A percentile compares a stretch with the other conserved stretches of the same genome.
These are phyloP conservation scores for Pittosporum tobira DNA, from an alignment of 129 eudicot species.

Conservation along the genomic window DNA sequence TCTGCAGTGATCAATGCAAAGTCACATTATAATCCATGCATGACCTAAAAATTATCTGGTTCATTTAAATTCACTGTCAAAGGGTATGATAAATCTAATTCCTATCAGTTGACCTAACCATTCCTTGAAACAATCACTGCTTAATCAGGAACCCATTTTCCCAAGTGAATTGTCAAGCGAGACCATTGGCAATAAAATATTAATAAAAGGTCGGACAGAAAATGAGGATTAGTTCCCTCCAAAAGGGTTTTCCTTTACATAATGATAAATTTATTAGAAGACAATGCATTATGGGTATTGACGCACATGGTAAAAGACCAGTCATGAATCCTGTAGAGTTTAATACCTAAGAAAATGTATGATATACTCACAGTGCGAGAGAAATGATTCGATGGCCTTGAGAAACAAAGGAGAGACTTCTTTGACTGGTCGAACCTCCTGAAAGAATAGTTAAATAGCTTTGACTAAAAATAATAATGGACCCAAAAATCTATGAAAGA, in stretches of 20 bases:
- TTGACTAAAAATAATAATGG: conserved; percentile 3
- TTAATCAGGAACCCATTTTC: not conserved
- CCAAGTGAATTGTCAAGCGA: not conserved
- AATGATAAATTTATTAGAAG: not conserved
- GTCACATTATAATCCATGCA: not conserved
- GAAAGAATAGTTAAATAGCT: conserved; percentile 2
- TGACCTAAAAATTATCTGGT: not conserved
- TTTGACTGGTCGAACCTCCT: conserved; percentile 93
- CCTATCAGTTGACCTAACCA: not conserved
- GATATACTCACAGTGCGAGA: conserved; percentile 68
- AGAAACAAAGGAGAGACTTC: conserved; percentile 71
- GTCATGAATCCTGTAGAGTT: not conserved
- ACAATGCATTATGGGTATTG: not conserved
- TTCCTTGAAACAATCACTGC: not conserved
- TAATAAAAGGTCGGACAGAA: not conserved
- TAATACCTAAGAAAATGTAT: not conserved
- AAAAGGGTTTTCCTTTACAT: not conserved
- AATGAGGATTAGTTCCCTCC: not conserved
- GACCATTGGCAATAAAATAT: not conserved
- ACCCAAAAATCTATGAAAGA: conserved; percentile 2
- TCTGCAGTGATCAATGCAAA: conserved; percentile 37
- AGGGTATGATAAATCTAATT: not conserved
- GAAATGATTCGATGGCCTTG: conserved; percentile 72
- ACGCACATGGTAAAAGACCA: not conserved
- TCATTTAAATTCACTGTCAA: not conserved